Conservation (phyloP, 495 filamentous ascomycete genomes). For the Penicillium arizonense region DNA sequence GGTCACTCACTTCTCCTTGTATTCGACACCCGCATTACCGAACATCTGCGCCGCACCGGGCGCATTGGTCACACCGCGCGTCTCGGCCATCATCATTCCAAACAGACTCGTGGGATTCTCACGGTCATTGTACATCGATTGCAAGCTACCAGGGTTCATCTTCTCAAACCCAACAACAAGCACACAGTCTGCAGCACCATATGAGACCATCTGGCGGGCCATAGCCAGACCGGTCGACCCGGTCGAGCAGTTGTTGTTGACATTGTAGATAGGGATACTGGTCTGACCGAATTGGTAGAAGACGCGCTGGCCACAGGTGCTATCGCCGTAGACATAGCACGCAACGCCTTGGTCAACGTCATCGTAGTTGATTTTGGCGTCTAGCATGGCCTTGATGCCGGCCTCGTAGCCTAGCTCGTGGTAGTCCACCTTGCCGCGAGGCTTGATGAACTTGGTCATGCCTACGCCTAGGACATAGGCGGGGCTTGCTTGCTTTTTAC, state of each 20-base stretch:
- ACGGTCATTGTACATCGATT: constrained; percentile 77
- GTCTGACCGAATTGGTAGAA: constrained; percentile 99
- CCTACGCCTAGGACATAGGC: constrained; percentile 94
- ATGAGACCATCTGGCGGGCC: constrained; percentile 75
- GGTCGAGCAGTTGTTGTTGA: constrained; percentile 98
- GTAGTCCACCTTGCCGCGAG: constrained; percentile 72
- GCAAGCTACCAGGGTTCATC: constrained; percentile 89
- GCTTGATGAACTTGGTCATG: constrained; percentile 99
- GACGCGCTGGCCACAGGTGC: constrained; percentile 91
- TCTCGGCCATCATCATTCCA: constrained; percentile 75
- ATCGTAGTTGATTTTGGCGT: constrained; percentile 94
- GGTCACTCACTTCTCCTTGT: constrained; percentile 80
- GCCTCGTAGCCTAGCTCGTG: constrained; percentile 88
- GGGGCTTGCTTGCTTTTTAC: constrained; percentile 48
- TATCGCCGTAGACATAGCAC: constrained; percentile 96
- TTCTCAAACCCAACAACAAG: constrained; percentile 96
- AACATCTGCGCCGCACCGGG: constrained; percentile 92
- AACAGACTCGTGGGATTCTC: constrained; percentile 71
- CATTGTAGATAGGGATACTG: constrained; percentile 91
- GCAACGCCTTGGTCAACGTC: constrained; percentile 95
- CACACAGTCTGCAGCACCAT: constrained; percentile 80
- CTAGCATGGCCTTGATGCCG: constrained; percentile 91
- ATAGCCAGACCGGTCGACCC: constrained; percentile 85
- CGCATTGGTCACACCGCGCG: constrained; percentile 73
- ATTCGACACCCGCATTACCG: constrained; percentile 90